These are phyloP conservation scores for Solanum piurae DNA, from an alignment of 257 asterid species.

Conservation along the genomic window DNA sequence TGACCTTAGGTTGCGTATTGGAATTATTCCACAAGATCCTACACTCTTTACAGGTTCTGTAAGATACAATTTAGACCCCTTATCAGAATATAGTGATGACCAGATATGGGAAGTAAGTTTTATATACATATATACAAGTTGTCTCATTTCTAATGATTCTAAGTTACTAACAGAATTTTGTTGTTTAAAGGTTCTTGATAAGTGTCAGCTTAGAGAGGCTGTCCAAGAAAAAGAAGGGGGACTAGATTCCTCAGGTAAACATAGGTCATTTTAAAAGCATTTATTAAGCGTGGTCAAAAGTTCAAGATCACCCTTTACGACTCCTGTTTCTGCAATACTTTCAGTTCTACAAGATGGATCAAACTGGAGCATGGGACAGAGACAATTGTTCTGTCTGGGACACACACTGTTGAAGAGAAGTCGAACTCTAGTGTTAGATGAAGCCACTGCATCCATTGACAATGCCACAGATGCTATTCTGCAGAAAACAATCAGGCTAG, in stretches of 20 bases:
- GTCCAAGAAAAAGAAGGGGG: not conserved
- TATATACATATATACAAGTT: not conserved
- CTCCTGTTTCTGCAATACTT: not conserved
- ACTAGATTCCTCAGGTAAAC: conserved; percentile 3
- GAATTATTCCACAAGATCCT: conserved; percentile 3
- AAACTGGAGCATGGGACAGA: conserved; percentile 1
- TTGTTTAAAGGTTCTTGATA: not conserved
- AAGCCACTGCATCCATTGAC: conserved; percentile 13
- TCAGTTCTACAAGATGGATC: not conserved
- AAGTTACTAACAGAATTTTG: not conserved
- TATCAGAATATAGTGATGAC: not conserved
- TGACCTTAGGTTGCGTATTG: not conserved
- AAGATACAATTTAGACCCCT: not conserved
- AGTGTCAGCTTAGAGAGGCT: conserved; percentile 8
- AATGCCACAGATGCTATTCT: conserved; percentile 1
- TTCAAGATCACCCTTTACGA: not conserved
- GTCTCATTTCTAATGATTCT: not conserved
- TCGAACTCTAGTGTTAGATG: conserved; percentile 1
- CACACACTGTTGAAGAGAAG: not conserved
- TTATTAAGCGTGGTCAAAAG: too few relatives aligned
- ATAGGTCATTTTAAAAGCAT: too few relatives aligned
- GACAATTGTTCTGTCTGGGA: conserved; percentile 1
- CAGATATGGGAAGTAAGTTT: conserved; percentile 5
- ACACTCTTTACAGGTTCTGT: not conserved
- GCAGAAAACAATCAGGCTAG: not conserved